Percentiles rank a stretch among this genome's conserved stretches.
phyloP scores from a whole-genome alignment of 2,329 filamentous ascomycete genomes.

The Purpureocillium lavendulum region DNA sequence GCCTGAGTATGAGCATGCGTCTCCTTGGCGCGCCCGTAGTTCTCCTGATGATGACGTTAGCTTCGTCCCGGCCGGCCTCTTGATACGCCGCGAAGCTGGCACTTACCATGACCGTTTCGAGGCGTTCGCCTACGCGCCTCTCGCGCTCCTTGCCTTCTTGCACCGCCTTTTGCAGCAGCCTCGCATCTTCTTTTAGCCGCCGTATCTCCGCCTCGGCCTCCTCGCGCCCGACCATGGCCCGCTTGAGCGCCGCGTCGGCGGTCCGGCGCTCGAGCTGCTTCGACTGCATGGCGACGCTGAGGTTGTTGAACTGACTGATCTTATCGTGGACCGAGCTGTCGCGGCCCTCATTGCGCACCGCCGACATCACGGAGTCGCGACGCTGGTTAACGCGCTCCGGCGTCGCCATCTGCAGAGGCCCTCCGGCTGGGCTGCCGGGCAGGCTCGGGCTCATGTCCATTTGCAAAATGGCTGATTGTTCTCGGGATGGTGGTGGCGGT shows the following conservation, averaged over 20 bases:
- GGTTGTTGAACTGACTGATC: conserved; percentile 65
- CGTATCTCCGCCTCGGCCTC: conserved; percentile 63
- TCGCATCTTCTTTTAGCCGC: conserved; percentile 52
- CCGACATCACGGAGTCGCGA: conserved; percentile 26
- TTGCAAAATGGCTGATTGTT: neutral
- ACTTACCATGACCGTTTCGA: conserved; percentile 63
- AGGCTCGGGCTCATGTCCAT: conserved; percentile 41
- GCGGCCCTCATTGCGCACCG: conserved; percentile 31
- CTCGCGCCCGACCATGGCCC: conserved; percentile 60
- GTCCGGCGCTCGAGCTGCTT: conserved; percentile 56
- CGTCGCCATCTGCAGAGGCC: conserved; percentile 52
- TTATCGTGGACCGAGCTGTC: conserved; percentile 58
- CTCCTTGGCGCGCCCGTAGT: conserved; percentile 61
- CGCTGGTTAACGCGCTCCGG: conserved; percentile 55
- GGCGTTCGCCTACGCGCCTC: conserved; percentile 54
- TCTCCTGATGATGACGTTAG: conserved; percentile 44
- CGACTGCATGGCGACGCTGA: conserved; percentile 52
- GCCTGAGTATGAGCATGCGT: conserved; percentile 58
- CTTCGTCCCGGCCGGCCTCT: neutral
- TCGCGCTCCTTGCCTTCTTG: conserved; percentile 61
- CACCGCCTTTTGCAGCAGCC: conserved; percentile 44
- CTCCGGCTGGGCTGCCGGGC: conserved; percentile 41
- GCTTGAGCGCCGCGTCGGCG: conserved; percentile 57
- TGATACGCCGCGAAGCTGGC: neutral
- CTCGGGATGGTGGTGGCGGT: neutral